These are phyloP conservation scores for Allodekkera sacchari DNA, from an alignment of 805 yeast species.

Conservation along the genomic window DNA sequence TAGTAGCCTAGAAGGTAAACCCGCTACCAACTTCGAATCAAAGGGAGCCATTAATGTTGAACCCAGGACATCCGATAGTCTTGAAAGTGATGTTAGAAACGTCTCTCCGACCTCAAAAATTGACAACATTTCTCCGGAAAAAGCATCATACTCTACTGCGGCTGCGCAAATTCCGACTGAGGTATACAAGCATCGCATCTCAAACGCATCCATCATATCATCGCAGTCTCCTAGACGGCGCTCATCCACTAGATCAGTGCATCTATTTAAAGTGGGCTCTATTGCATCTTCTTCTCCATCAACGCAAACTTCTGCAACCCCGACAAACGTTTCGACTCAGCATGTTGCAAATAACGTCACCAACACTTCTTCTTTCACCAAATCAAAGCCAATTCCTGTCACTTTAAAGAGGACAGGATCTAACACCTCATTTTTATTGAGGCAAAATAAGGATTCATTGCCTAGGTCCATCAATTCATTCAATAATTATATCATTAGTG, in stretches of 20 bases:
- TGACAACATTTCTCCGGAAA: no score
- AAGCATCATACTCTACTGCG: background rate
- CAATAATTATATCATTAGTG: conserved; percentile 13
- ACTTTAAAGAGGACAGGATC: conserved; percentile 41
- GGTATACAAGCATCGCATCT: conserved; percentile 14
- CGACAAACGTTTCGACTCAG: background rate
- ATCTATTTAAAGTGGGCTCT: conserved; percentile 59
- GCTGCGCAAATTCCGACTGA: conserved; percentile 4
- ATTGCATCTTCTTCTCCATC: conserved; percentile 32
- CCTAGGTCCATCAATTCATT: conserved; percentile 37
- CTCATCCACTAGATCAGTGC: conserved; percentile 33
- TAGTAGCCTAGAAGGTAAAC: no score
- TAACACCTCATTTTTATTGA: conserved; percentile 40
- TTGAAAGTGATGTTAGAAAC: no score
- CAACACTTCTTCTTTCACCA: conserved; percentile 14
- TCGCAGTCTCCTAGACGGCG: conserved; percentile 19
- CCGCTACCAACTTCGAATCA: no score
- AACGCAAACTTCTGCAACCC: conserved; percentile 12
- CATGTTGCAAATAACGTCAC: conserved; percentile 1
- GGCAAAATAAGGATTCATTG: conserved; percentile 28
- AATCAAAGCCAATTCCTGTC: conserved; percentile 26
- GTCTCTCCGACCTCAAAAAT: no score
- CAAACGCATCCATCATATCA: conserved; percentile 17
- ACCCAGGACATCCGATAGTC: no score
- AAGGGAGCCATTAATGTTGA: no score